phyloP scores from a whole-genome alignment of 164 flowering plant genomes.

The Sextonia rubra region DNA sequence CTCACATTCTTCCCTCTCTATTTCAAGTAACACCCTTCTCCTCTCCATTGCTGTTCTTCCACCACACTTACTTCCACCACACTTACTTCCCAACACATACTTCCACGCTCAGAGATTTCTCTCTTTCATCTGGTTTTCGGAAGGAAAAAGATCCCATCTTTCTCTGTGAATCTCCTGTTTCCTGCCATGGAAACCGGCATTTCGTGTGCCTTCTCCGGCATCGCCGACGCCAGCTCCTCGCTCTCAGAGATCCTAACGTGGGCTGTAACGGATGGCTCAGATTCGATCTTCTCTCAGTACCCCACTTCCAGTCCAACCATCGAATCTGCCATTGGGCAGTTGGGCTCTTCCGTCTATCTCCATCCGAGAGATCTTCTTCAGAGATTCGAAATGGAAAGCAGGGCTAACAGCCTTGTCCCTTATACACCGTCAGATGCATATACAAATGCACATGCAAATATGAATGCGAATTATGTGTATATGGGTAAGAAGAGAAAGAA shows the following conservation, averaged over 20 bases:
- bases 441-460: background rate
- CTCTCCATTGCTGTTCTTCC: no score
- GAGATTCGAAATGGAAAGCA: conserved; percentile 35
- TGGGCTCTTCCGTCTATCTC: conserved; percentile 77
- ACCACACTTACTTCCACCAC: no score
- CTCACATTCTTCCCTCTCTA: no score
- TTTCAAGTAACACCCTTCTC: no score
- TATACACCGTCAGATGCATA: background rate
- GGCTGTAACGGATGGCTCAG: conserved; percentile 52
- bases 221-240: conserved; percentile 28
- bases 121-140: conserved; percentile 1
- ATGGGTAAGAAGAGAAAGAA: conserved; percentile 26
- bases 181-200: conserved; percentile 22
- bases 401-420: conserved; percentile 8
- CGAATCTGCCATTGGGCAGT: conserved; percentile 25
- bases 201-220: conserved; percentile 12
- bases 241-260: conserved; percentile 57
- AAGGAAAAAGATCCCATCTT: conserved; percentile 15
- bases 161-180: conserved; percentile 9
- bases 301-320: conserved; percentile 21
- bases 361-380: conserved; percentile 63
- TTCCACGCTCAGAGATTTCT: no score
- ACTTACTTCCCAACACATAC: no score
- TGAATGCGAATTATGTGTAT: background rate
- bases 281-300: conserved; percentile 55